Percentiles rank a stretch among this genome's conserved stretches.
phyloP scores from a whole-genome alignment of 2,329 filamentous ascomycete genomes.

The Paraphoma sp. region DNA sequence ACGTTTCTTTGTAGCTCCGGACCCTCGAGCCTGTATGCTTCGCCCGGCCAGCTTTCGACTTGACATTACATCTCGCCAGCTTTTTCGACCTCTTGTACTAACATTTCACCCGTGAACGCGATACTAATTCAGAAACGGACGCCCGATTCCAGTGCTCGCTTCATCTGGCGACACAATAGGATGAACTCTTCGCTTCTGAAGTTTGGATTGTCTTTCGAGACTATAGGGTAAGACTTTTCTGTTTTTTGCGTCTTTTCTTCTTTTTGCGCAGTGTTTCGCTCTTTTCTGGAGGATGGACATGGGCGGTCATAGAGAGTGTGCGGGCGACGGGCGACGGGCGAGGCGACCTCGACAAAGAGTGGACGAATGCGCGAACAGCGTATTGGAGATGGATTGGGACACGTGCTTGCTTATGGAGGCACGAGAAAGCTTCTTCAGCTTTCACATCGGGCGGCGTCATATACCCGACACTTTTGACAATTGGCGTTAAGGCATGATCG shows the following conservation, averaged over 20 bases:
- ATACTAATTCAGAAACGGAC: no score
- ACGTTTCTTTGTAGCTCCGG: no score
- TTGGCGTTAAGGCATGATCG: background rate
- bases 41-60: no score
- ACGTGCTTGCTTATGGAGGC: background rate
- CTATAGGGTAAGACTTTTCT: background rate
- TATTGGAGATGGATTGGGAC: no score
- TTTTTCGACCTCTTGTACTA: no score
- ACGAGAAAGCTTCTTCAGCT: background rate
- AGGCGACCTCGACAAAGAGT: no score
- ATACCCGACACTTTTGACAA: slow-evolving; percentile 1
- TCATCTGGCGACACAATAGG: background rate
- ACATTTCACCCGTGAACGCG: no score
- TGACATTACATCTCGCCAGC: no score
- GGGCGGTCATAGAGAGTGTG: background rate
- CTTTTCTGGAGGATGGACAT: background rate
- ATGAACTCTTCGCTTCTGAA: background rate
- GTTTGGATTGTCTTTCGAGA: background rate
- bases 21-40: slow-evolving; percentile 1
- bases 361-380: no score
- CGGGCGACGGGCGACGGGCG: no score
- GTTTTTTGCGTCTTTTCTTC: background rate
- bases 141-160: no score
- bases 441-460: background rate
- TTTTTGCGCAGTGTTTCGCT: background rate